Percentiles rank a stretch among this genome's conserved stretches.
These are phyloP conservation scores for Erodium trifolium DNA, from an alignment of 441 rosid genomes.

Conservation along the genomic window DNA sequence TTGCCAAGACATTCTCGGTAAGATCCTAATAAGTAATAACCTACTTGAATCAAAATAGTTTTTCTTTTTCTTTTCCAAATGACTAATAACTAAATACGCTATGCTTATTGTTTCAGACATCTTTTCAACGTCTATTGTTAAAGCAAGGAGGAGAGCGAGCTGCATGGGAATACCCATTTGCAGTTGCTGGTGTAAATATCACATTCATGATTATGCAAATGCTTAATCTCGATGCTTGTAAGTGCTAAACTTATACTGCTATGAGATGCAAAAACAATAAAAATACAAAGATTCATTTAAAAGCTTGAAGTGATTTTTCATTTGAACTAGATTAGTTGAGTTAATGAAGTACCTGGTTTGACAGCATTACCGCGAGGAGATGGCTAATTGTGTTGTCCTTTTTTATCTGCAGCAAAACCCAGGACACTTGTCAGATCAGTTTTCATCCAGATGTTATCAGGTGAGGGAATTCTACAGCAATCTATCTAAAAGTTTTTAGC, in stretches of 20 bases:
- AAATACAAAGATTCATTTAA: not conserved
- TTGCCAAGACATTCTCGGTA: slow-evolving; percentile 17
- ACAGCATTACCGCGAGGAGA: not conserved
- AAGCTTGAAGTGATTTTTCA: not conserved
- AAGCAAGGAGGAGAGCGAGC: slow-evolving; percentile 22
- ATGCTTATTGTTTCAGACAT: not conserved
- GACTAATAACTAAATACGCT: not conserved
- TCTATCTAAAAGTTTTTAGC: not conserved
- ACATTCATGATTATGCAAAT: slow-evolving; percentile 28
- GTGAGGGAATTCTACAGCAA: not conserved
- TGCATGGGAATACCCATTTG: slow-evolving; percentile 23
- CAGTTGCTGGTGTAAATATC: slow-evolving; percentile 15
- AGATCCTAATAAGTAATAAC: not conserved
- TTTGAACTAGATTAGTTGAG: no score
- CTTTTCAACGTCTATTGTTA: slow-evolving; percentile 1
- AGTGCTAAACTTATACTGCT: not conserved
- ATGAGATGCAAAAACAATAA: not conserved
- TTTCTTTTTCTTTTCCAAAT: not conserved
- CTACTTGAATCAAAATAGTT: not conserved
- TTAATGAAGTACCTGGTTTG: no score
- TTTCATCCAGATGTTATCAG: slow-evolving; percentile 2
- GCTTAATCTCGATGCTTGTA: slow-evolving; percentile 24
- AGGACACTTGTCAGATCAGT: slow-evolving; percentile 2
- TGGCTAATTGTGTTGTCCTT: not conserved
- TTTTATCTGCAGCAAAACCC: not conserved